Evolutionary conservation across 441 rosid genomes (phyloP).

Genomic region (Euphorbia corollata): DNA sequence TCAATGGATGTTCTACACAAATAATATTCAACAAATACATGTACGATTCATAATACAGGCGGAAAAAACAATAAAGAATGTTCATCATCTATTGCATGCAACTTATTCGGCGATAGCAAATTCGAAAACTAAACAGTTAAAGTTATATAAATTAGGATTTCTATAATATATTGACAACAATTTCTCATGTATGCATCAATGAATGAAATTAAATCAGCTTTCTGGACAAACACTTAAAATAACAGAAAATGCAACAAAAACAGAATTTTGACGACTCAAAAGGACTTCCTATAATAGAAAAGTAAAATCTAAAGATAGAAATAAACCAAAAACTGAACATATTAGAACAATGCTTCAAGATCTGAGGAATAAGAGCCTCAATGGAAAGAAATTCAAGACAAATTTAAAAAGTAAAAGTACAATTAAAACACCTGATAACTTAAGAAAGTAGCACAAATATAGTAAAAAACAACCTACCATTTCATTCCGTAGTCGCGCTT

Average conservation of each 20-base stretch:
- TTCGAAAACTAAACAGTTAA: not conserved
- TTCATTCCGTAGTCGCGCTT: constrained; percentile 60
- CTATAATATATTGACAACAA: not conserved
- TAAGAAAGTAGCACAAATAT: not conserved
- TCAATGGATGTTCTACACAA: constrained; percentile 8
- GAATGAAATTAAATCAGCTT: not conserved
- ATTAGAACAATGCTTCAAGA: constrained; percentile 24
- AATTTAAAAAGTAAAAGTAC: constrained; percentile 6
- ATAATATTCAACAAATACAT: constrained; percentile 12
- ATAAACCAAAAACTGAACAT: constrained; percentile 3
- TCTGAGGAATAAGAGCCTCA: constrained; percentile 18
- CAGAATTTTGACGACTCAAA: constrained; percentile 9
- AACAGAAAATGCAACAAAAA: constrained; percentile 8
- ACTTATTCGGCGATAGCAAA: constrained; percentile 10
- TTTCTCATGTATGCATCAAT: not conserved
- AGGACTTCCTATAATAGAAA: constrained; percentile 5
- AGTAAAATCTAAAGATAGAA: not conserved
- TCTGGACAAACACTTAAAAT: not conserved
- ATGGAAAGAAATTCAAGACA: not conserved
- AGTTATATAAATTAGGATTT: not conserved
- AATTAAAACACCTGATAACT: not conserved
- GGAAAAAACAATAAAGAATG: not conserved
- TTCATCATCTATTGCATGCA: constrained; percentile 16
- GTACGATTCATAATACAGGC: constrained; percentile 6
- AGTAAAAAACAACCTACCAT: constrained; percentile 51